Conservation (phyloP, 306 rosid genomes). For the Arachis hypogaea region DNA sequence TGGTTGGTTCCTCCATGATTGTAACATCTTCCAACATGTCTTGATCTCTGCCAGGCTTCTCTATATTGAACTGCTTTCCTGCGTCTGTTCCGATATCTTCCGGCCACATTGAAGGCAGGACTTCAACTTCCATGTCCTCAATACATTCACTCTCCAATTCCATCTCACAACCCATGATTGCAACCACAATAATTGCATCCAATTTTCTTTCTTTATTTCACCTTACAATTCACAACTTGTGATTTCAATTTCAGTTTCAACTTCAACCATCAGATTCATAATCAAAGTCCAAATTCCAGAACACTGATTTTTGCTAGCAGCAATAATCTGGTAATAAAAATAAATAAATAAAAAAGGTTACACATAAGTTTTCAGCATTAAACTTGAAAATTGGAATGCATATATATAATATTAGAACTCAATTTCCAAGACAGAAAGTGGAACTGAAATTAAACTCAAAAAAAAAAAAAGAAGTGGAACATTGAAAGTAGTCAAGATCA, state of each 20-base stretch:
- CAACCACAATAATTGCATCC: conserved; percentile 46
- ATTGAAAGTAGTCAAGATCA: conserved; percentile 40
- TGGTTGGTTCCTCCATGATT: conserved; percentile 73
- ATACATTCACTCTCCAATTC: conserved; percentile 76
- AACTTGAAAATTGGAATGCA: conserved; percentile 7
- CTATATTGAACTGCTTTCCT: conserved; percentile 88
- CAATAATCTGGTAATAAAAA: conserved; percentile 38
- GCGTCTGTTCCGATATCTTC: conserved; percentile 81
- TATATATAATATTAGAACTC: conserved; percentile 24
- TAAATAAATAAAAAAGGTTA: conserved; percentile 27
- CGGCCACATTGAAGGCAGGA: conserved; percentile 96
- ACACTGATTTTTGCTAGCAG: conserved; percentile 5
- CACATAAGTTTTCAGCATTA: conserved; percentile 29
- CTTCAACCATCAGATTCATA: neutral
- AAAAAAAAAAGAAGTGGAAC: conserved; percentile 15
- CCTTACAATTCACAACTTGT: conserved; percentile 4
- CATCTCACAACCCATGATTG: conserved; percentile 88
- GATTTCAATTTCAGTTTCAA: conserved; percentile 23
- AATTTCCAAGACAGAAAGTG: conserved; percentile 22
- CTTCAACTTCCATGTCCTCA: conserved; percentile 86
- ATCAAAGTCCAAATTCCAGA: neutral
- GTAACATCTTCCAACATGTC: conserved; percentile 91
- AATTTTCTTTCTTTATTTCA: conserved; percentile 32
- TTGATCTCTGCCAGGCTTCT: conserved; percentile 80
- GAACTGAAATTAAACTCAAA: conserved; percentile 7